A percentile compares a stretch with the other conserved stretches of the same genome.
Evolutionary conservation across 768 basidiomycete species (phyloP).

Genomic region (Mycena latifolia): DNA sequence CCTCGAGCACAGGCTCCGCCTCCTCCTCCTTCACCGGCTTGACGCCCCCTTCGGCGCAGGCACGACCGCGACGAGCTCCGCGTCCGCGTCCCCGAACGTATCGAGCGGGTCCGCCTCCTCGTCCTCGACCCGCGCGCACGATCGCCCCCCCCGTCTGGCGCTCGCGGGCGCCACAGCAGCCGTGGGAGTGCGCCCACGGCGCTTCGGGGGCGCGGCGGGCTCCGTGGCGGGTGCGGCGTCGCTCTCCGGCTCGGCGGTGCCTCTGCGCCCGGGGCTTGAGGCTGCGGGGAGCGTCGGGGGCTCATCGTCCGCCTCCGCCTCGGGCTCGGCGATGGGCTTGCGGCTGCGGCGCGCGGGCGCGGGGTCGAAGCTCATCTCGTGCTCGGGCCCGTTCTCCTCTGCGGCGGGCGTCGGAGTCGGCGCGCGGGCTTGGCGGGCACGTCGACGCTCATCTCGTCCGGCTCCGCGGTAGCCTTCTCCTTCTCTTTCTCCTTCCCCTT

Average conservation of each 20-base stretch:
- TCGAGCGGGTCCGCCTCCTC: conserved; percentile 41
- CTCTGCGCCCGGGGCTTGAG: conserved; percentile 25
- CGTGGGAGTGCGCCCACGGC: conserved; percentile 19
- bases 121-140: conserved; percentile 31
- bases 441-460: conserved; percentile 20
- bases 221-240: conserved; percentile 29
- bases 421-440: conserved; percentile 8
- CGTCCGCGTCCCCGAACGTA: conserved; percentile 25
- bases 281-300: conserved; percentile 32
- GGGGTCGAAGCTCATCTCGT: background rate
- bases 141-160: conserved; percentile 36
- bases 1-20: conserved; percentile 31
- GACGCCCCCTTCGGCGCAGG: conserved; percentile 30
- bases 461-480: conserved; percentile 30
- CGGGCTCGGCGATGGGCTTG: conserved; percentile 32
- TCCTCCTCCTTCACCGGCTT: conserved; percentile 39
- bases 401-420: background rate
- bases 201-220: conserved; percentile 20
- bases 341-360: conserved; percentile 36
- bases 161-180: conserved; percentile 34
- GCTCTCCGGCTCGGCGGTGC: conserved; percentile 30
- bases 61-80: conserved; percentile 39
- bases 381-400: conserved; percentile 5
- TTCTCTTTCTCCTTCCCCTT: conserved; percentile 41
- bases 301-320: conserved; percentile 24